Evolutionary conservation across 805 yeast genomes (phyloP), one percentile per base, ranked within the genome.

Genomic region (Blastobotrys terrestris): DNA sequence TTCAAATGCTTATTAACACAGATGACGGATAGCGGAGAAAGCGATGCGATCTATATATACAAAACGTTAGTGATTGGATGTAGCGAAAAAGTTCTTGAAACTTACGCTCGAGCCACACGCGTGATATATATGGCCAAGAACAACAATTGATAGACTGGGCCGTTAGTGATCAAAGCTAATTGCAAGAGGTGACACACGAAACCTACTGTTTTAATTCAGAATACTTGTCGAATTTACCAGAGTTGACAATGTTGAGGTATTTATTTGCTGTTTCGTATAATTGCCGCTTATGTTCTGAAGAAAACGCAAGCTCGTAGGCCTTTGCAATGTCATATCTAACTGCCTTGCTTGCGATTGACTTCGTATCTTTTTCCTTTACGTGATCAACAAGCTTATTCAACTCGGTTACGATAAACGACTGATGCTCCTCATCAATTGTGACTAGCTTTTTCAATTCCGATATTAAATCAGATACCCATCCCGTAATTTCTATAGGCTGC

Each of bases 1-100:
- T 62, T 67, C 44, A 63, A 45, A 11, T 54, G 47, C 15, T 67
- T 63, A 39, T 55, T 42, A 2, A 64, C 51, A 3, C 70, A 61
- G 2, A 65, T 53, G 8, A 59, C 65, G 1, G 62, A 58, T 19
- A 65, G 58, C 2, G 71, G 67, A 13, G 69, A 66, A 53, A 67
- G 46, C 3, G 71, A 66, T 21, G 64, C 54, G 20, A 66, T 57
- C 64, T 63, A 20, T 6, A 41, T 14, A 46, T 15, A n/a, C n/a
- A 26, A 26, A 26, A 11, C 11, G 35, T 26, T 26, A 26, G 35
- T 26, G 16, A 47, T 53, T 35, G 52, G 53, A 16, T 31, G 18
- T 22, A n/a, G 6, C n/a, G 21, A 4, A 8, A 4, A 11, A 8
- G 22, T 3, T 7, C 3, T 15, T 8, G 5, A 22, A 8, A 49